Evolutionary conservation across 1,139 yeast genomes (phyloP), one percentile per base, ranked within the genome.

Genomic region (Saccharomycopsis hybrid): DNA sequence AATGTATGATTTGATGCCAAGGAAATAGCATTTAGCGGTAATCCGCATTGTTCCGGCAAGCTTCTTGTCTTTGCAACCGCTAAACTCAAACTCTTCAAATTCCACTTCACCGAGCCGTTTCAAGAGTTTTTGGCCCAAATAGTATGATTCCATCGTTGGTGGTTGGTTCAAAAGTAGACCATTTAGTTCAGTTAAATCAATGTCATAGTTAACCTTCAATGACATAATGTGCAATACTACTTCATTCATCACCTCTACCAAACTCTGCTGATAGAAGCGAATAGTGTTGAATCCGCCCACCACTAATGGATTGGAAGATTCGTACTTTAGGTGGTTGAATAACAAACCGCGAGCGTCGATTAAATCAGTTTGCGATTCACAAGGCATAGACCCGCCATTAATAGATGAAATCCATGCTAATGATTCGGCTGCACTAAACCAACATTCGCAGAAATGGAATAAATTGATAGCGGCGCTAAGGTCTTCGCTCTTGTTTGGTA

Each of bases 341-440:
- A 49, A 29, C 5, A 49, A 11, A 2, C 24, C 5, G 7, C 44
- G 13, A 5, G 52, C 48, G 27, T 38, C 32, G 3, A 5, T 11
- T 5, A 49, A 7, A 18, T 49, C 52, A 4, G 30, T 29, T 4
- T 3, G 32, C 2, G 41, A 3, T 28, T 36, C 41, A 30, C 41
- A 32, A 5, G 49, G 42, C 27, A 49, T 8, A 9, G 43, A 42
- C 7, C 52, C 52, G 11, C 49, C 49, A 32, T 43, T 39, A 5
- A 42, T 27, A 2, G 52, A 49, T 7, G 52, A 49, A 24, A 49
- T 28, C 52, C 52, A 49, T 7, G 52, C 52, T 13, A 49, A 43
- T 8, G 47, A 46, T 39, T 49, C 49, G 2, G 52, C 52, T n/a
- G 43, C 43, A 5, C 11, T 25, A 25, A 46, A 49, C 52, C 52